Evolutionary conservation across 1,284 basidiomycete species (phyloP).

Genomic region (Leccinum pachyderme): DNA sequence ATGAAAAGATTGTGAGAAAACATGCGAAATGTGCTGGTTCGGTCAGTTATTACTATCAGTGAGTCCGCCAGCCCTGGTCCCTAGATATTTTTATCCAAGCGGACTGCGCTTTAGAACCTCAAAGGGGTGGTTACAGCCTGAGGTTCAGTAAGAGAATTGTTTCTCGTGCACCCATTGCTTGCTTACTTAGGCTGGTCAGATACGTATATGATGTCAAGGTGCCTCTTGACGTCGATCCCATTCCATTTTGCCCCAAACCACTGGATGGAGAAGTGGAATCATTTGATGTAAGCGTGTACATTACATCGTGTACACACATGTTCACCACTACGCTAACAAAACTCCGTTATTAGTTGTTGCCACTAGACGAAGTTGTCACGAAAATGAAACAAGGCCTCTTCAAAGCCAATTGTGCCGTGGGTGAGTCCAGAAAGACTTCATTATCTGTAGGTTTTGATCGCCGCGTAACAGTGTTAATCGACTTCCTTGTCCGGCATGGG

Average conservation of each 20-base stretch:
- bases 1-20: constrained; percentile 56
- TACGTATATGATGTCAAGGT: constrained; percentile 81
- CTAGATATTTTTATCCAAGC: neutral
- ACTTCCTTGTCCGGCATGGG: constrained; percentile 80
- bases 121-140: constrained; percentile 82
- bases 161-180: neutral
- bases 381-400: constrained; percentile 68
- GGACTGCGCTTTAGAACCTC: constrained; percentile 46
- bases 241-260: constrained; percentile 64
- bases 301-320: neutral
- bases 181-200: constrained; percentile 36
- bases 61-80: constrained; percentile 15
- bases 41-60: constrained; percentile 72
- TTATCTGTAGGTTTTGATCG: neutral
- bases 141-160: constrained; percentile 61
- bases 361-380: constrained; percentile 50
- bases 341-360: constrained; percentile 53
- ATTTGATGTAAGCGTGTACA: constrained; percentile 61
- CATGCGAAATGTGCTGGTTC: constrained; percentile 60
- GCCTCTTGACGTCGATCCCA: constrained; percentile 49
- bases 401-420: constrained; percentile 84
- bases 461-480: constrained; percentile 62
- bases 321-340: neutral
- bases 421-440: constrained; percentile 35
- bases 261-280: constrained; percentile 92